phyloP scores from a whole-genome alignment of 2,329 filamentous ascomycete genomes.

The Cladosporium sp. region DNA sequence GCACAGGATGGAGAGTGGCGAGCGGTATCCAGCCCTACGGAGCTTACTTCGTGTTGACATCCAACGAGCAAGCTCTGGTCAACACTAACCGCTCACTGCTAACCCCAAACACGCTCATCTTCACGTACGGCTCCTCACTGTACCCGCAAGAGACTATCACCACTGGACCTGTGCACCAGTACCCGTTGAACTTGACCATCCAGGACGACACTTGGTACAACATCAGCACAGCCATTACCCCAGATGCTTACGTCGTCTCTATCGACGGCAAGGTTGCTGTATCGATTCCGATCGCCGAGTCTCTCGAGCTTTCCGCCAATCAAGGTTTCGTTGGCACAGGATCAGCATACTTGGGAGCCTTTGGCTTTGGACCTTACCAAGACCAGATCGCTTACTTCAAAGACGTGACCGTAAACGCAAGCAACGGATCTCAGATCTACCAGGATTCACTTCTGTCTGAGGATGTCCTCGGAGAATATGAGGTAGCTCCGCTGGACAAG shows the following conservation, averaged over 20 bases:
- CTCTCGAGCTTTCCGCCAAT: constrained; percentile 20
- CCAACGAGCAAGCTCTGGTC: constrained; percentile 34
- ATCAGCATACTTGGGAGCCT: constrained; percentile 34
- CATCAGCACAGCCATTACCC: constrained; percentile 40
- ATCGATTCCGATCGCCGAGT: constrained; percentile 29
- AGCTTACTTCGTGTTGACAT: constrained; percentile 33
- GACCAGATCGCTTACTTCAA: constrained; percentile 44
- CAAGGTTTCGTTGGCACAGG: constrained; percentile 1
- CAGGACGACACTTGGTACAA: constrained; percentile 43
- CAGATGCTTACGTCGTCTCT: constrained; percentile 34
- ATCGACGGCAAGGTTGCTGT: constrained; percentile 31
- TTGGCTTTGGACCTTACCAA: constrained; percentile 47
- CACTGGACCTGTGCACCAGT: constrained; percentile 33
- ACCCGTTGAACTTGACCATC: constrained; percentile 34
- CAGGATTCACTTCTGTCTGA: constrained; percentile 34
- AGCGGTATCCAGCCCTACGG: constrained; percentile 27
- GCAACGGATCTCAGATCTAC: constrained; percentile 40
- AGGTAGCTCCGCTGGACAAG: constrained; percentile 37
- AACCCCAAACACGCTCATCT: constrained; percentile 40
- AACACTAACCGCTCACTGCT: constrained; percentile 42
- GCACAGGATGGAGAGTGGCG: constrained; percentile 44
- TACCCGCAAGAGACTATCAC: constrained; percentile 43
- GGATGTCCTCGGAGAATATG: constrained; percentile 42
- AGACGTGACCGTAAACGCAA: constrained; percentile 38
- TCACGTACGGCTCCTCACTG: constrained; percentile 40